phyloP scores from a whole-genome alignment of 1,139 yeast species.

The Geotrichum reessii region DNA sequence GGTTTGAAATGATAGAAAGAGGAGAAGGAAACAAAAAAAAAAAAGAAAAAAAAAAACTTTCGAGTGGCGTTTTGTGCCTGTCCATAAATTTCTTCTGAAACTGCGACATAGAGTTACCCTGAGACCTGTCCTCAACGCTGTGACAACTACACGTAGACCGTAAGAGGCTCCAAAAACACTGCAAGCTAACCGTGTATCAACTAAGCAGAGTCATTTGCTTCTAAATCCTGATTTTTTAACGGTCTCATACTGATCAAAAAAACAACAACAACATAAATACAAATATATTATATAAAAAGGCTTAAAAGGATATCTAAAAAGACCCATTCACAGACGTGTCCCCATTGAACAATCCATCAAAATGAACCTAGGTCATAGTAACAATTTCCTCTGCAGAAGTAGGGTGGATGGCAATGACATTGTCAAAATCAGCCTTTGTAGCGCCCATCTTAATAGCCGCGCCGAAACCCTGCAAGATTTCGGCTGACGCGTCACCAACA shows the following conservation, averaged over 20 bases:
- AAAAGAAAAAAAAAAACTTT: slow-evolving; percentile 6
- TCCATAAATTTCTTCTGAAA: not conserved
- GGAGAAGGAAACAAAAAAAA: not conserved
- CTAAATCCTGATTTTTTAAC: too few species aligned
- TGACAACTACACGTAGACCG: not conserved
- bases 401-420: slow-evolving; percentile 96
- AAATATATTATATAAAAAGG: too few species aligned
- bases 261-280: too few species aligned
- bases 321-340: too few species aligned
- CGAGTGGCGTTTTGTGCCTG: slow-evolving; percentile 10
- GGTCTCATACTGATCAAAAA: too few species aligned
- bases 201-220: too few species aligned
- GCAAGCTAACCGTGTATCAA: not conserved
- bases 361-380: slow-evolving; percentile 53
- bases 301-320: too few species aligned
- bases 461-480: slow-evolving; percentile 95
- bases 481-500: slow-evolving; percentile 85
- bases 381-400: slow-evolving; percentile 97
- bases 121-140: not conserved
- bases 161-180: not conserved
- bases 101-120: slow-evolving; percentile 8
- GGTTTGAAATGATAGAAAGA: not conserved
- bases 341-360: too few species aligned
- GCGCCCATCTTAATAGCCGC: slow-evolving; percentile 94
- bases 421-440: slow-evolving; percentile 89